These are phyloP conservation scores for Rubia peregrina DNA, from an alignment of 305 asterid species.

Conservation along the genomic window DNA sequence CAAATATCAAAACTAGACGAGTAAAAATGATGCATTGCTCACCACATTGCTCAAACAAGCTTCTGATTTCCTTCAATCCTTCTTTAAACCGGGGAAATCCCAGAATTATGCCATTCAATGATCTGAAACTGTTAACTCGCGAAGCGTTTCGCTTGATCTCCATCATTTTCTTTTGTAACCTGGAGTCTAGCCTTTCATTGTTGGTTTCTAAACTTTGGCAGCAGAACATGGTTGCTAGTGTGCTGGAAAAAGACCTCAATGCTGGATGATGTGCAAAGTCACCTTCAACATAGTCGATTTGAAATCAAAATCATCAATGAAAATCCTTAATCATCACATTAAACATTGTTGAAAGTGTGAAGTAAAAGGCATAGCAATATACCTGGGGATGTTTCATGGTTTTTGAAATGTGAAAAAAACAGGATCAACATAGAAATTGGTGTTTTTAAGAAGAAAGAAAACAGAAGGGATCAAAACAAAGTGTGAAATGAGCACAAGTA, in stretches of 20 bases:
- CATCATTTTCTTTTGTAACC: conserved; percentile 34
- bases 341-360: not conserved
- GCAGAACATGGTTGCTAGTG: conserved; percentile 25
- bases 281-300: conserved; percentile 19
- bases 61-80: conserved; percentile 35
- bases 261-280: conserved; percentile 13
- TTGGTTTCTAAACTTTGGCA: conserved; percentile 26
- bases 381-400: conserved; percentile 36
- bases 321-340: not conserved
- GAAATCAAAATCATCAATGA: not conserved
- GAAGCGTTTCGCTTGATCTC: conserved; percentile 31
- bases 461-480: not conserved
- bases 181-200: conserved; percentile 30
- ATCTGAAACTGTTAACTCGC: conserved; percentile 28
- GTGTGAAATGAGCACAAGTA: conserved; percentile 24
- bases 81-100: conserved; percentile 43
- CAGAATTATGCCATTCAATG: conserved; percentile 39
- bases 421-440: not conserved
- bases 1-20: not conserved
- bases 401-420: not conserved
- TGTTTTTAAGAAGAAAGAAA: conserved; percentile 8
- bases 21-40: conserved; percentile 10
- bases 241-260: conserved; percentile 26
- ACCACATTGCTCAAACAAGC: conserved; percentile 37
- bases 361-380: not conserved